Evolutionary conservation across 1,284 basidiomycete genomes (phyloP).

Genomic region (Papiliotrema flavescens): DNA sequence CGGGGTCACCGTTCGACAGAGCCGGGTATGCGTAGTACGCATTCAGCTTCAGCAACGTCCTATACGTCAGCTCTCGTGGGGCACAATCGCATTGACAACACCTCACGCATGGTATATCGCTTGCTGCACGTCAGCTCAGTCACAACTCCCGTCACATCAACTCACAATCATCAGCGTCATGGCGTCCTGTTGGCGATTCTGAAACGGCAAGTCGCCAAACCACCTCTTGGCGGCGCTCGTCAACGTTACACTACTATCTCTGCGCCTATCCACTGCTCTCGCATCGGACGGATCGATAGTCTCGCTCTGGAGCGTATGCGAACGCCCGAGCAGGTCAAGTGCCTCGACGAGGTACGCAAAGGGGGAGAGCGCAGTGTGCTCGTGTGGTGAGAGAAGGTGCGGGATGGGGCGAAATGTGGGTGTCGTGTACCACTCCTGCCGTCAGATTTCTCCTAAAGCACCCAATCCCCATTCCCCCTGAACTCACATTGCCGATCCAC

Average conservation of each 20-base stretch:
- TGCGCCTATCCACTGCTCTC: slow-evolving; percentile 36
- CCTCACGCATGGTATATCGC: slow-evolving; percentile 44
- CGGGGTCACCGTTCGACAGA: slow-evolving; percentile 36
- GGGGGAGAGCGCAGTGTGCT: slow-evolving; percentile 25
- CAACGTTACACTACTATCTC: slow-evolving; percentile 38
- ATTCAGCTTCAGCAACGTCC: slow-evolving; percentile 46
- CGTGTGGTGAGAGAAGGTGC: slow-evolving; percentile 22
- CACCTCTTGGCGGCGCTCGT: slow-evolving; percentile 37
- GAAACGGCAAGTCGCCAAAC: slow-evolving; percentile 29
- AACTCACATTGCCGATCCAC: slow-evolving; percentile 39
- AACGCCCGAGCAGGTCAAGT: slow-evolving; percentile 43
- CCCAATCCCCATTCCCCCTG: too few relatives aligned
- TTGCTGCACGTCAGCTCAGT: slow-evolving; percentile 25
- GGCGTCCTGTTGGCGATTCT: slow-evolving; percentile 10
- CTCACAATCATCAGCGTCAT: slow-evolving; percentile 44
- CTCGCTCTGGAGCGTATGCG: slow-evolving; percentile 42
- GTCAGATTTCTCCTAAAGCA: too few relatives aligned
- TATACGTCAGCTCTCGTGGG: slow-evolving; percentile 4
- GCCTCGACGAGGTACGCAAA: slow-evolving; percentile 47
- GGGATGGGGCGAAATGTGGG: slow-evolving; percentile 40
- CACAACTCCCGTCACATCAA: background rate
- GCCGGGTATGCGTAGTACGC: slow-evolving; percentile 48
- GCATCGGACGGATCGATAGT: slow-evolving; percentile 40
- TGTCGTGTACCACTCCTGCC: slow-evolving; percentile 41
- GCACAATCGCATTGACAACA: background rate